Conservation (phyloP, 2,329 filamentous ascomycete genomes). For the Stenocarpella maydis region DNA sequence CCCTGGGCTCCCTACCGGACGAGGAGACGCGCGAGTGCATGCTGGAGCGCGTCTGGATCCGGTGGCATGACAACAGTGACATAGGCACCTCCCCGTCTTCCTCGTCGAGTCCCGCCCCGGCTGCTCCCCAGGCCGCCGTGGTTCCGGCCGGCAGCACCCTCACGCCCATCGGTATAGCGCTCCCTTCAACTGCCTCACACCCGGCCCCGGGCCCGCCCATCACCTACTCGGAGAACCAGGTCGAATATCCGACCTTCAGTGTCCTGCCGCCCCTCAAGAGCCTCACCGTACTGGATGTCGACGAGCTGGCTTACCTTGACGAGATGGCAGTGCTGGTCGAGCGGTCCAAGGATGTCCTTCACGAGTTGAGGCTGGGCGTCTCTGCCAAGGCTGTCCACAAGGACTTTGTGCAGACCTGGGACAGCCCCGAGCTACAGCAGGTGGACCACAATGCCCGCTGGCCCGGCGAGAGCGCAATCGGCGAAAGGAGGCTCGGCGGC, state of each 20-base stretch:
- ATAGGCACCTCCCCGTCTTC: conserved; percentile 46
- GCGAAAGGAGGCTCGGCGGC: conserved; percentile 71
- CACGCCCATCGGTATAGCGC: conserved; percentile 52
- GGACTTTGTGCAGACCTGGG: conserved; percentile 70
- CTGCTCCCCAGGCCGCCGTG: conserved; percentile 37
- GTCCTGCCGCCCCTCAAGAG: conserved; percentile 78
- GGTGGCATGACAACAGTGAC: conserved; percentile 81
- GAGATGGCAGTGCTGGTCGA: conserved; percentile 83
- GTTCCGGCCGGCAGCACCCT: conserved; percentile 48
- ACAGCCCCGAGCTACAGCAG: conserved; percentile 68
- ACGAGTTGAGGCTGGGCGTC: conserved; percentile 78
- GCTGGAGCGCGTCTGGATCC: conserved; percentile 78
- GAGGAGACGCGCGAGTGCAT: conserved; percentile 68
- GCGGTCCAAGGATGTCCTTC: conserved; percentile 70
- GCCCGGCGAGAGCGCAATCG: conserved; percentile 65
- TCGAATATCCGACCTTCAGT: conserved; percentile 83
- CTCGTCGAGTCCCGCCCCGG: conserved; percentile 40
- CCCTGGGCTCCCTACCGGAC: conserved; percentile 75
- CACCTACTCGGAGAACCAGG: conserved; percentile 62
- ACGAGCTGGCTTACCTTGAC: conserved; percentile 82
- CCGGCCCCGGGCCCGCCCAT: conserved; percentile 49
- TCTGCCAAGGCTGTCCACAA: conserved; percentile 55
- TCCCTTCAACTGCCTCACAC: conserved; percentile 42
- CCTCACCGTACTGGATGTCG: conserved; percentile 80
- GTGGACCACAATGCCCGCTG: conserved; percentile 66